Evolutionary conservation across 148 eudicot genomes (phyloP).

Genomic region (Selenicereus undatus): DNA sequence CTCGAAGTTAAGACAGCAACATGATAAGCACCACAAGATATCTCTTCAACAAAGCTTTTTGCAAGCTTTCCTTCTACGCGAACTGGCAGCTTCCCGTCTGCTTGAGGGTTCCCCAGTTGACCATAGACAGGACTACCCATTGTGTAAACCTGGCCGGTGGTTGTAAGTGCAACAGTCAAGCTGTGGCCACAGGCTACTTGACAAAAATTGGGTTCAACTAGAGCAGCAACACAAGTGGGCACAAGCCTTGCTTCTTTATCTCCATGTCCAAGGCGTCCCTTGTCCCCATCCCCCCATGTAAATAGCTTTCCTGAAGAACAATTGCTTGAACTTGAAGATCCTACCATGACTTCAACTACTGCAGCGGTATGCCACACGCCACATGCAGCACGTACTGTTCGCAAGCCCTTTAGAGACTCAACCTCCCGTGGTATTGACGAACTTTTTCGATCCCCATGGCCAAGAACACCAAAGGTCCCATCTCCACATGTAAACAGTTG

Average conservation of each 20-base stretch:
- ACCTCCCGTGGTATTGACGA: slow-evolving; percentile 47
- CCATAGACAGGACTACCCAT: slow-evolving; percentile 73
- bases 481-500: slow-evolving; percentile 74
- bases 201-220: slow-evolving; percentile 48
- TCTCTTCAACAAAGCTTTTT: slow-evolving; percentile 53
- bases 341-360: slow-evolving; percentile 48
- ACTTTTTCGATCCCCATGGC: slow-evolving; percentile 67
- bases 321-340: slow-evolving; percentile 40
- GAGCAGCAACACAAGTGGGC: slow-evolving; percentile 50
- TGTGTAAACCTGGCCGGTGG: slow-evolving; percentile 64
- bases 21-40: slow-evolving; percentile 77
- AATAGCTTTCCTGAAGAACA: slow-evolving; percentile 51
- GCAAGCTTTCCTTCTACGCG: slow-evolving; percentile 55
- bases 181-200: slow-evolving; percentile 75
- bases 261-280: slow-evolving; percentile 81
- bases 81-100: slow-evolving; percentile 45
- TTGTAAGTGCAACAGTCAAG: slow-evolving; percentile 69
- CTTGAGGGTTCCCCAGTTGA: slow-evolving; percentile 51
- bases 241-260: slow-evolving; percentile 52
- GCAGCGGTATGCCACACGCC: slow-evolving; percentile 87
- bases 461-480: slow-evolving; percentile 78
- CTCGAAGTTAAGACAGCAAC: slow-evolving; percentile 63
- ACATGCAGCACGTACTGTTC: slow-evolving; percentile 57
- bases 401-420: slow-evolving; percentile 51
- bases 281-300: slow-evolving; percentile 81